A percentile compares a stretch with the other conserved stretches of the same genome.
phyloP scores from a whole-genome alignment of 1,284 basidiomycete species.

The Fomitopsis palustris region DNA sequence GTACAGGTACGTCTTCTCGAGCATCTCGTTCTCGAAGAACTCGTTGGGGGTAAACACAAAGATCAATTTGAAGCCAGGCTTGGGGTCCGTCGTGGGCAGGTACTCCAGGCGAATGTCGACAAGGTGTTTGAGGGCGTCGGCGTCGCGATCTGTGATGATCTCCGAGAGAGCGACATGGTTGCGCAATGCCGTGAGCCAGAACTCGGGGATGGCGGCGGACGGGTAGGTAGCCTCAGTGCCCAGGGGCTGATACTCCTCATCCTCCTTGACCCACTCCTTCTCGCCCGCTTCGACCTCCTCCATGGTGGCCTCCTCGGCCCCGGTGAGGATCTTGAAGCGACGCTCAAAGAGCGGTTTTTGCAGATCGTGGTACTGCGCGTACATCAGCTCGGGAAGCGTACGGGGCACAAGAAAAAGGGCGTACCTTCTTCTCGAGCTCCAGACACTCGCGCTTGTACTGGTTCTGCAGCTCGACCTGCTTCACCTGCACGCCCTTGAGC shows the following conservation, averaged over 20 bases:
- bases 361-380: constrained; percentile 73
- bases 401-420: constrained; percentile 14
- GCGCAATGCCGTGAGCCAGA: constrained; percentile 96
- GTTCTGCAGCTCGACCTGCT: constrained; percentile 91
- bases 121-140: constrained; percentile 69
- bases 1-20: constrained; percentile 96
- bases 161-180: constrained; percentile 88
- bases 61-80: constrained; percentile 88
- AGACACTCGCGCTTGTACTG: constrained; percentile 97
- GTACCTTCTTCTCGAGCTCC: constrained; percentile 94
- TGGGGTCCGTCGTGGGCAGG: constrained; percentile 58
- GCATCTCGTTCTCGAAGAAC: constrained; percentile 80
- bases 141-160: constrained; percentile 92
- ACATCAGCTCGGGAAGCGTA: constrained; percentile 6
- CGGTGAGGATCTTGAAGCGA: constrained; percentile 81
- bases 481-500: constrained; percentile 91
- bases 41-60: constrained; percentile 86
- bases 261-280: constrained; percentile 62
- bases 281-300: constrained; percentile 87
- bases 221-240: constrained; percentile 40
- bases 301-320: constrained; percentile 68
- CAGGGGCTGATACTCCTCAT: constrained; percentile 59
- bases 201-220: constrained; percentile 81
- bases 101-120: constrained; percentile 68
- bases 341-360: constrained; percentile 89